These are phyloP conservation scores for Aspergillus nidulans DNA, from an alignment of 495 filamentous ascomycete species.

Conservation along the genomic window DNA sequence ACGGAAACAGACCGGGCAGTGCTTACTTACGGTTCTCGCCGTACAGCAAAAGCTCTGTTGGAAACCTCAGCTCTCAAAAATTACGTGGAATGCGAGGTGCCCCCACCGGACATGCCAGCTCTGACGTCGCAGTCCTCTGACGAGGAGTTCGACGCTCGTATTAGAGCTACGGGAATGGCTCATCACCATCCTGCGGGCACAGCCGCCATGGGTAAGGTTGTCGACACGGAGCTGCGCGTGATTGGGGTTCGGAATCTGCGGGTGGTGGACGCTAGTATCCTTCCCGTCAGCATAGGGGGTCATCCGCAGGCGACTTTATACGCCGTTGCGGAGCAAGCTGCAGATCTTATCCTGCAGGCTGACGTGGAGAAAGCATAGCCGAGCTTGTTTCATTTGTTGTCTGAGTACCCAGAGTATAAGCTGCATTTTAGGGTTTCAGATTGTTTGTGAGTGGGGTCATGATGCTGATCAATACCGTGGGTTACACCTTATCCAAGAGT, in stretches of 20 bases:
- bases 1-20: slow-evolving; percentile 2
- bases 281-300: not conserved
- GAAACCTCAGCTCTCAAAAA: slow-evolving; percentile 1
- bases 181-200: slow-evolving; percentile 5
- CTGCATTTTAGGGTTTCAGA: no score
- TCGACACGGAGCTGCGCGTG: slow-evolving; percentile 1
- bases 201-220: slow-evolving; percentile 5
- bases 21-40: slow-evolving; percentile 1
- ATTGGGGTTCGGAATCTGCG: not conserved
- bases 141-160: not conserved
- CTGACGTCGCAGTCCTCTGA: not conserved
- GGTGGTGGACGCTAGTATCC: not conserved
- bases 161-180: not conserved
- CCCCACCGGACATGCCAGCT: not conserved
- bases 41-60: not conserved
- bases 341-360: not conserved
- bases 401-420: no score
- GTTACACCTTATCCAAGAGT: no score
- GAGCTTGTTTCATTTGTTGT: no score
- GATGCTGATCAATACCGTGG: no score
- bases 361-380: no score
- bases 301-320: slow-evolving; percentile 1
- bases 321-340: slow-evolving; percentile 5
- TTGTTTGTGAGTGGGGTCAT: no score
- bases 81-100: not conserved